Conservation (phyloP, 768 basidiomycete species). For the Piloderma croceum region DNA sequence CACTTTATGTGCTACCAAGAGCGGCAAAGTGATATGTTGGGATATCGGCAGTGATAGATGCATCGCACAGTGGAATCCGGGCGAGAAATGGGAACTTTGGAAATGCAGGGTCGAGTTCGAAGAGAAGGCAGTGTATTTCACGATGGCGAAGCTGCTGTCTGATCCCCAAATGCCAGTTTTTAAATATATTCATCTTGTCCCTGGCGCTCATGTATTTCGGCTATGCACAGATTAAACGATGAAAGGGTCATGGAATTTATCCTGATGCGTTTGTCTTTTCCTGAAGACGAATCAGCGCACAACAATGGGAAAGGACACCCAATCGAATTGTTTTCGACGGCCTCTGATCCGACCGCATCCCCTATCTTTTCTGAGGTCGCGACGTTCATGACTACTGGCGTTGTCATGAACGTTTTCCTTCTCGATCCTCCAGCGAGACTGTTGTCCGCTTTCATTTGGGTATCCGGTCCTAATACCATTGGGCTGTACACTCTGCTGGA, state of each 20-base stretch:
- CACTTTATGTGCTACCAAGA: constrained; percentile 72
- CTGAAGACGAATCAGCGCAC: constrained; percentile 37
- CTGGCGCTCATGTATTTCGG: background rate
- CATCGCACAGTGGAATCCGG: constrained; percentile 67
- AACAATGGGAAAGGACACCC: background rate
- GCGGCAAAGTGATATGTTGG: constrained; percentile 74
- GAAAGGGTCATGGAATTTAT: constrained; percentile 65
- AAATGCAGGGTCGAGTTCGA: constrained; percentile 77
- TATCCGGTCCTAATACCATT: constrained; percentile 46
- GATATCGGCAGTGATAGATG: constrained; percentile 57
- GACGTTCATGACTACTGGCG: constrained; percentile 56
- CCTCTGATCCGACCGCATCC: constrained; percentile 4
- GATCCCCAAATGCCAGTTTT: constrained; percentile 37
- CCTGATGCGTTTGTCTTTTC: constrained; percentile 62
- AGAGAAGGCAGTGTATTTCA: constrained; percentile 64
- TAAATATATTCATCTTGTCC: background rate
- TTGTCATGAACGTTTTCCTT: constrained; percentile 75
- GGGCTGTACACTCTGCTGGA: constrained; percentile 62
- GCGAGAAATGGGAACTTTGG: constrained; percentile 64
- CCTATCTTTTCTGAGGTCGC: constrained; percentile 58
- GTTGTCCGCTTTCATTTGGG: constrained; percentile 67
- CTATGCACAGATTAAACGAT: constrained; percentile 46
- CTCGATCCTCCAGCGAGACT: constrained; percentile 58
- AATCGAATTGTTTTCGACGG: too few relatives aligned
- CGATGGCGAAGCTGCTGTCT: constrained; percentile 61